Percentiles rank a stretch among this genome's conserved stretches.
Conservation (phyloP, 78 protist species). For the Emiliania huxleyi region DNA sequence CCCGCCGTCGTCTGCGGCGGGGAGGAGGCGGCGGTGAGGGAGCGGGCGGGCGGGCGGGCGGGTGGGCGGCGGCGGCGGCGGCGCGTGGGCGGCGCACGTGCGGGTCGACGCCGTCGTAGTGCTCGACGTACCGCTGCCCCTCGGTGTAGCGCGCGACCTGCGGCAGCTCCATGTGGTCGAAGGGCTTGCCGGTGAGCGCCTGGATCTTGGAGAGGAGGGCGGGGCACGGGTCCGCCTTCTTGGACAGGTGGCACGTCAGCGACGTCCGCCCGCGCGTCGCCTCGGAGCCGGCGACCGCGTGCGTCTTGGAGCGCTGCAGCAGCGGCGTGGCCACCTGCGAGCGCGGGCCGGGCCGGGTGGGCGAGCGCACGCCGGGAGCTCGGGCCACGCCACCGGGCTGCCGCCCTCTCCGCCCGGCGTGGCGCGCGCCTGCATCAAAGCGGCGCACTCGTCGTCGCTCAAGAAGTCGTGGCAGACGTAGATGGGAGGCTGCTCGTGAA, state of each 20-base stretch:
- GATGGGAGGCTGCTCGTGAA: neutral
- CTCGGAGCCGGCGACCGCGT: neutral
- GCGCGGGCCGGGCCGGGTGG: too few relatives aligned
- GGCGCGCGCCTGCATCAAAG: neutral
- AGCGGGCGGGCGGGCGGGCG: too few relatives aligned
- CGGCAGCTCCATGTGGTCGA: constrained; percentile 19
- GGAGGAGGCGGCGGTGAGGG: too few relatives aligned
- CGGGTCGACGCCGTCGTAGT: constrained; percentile 28
- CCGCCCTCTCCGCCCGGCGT: too few relatives aligned
- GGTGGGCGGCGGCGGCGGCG: too few relatives aligned
- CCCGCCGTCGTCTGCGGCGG: neutral
- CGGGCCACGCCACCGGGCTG: too few relatives aligned
- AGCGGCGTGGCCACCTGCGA: neutral
- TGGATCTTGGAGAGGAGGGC: neutral
- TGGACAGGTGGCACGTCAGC: constrained; percentile 5
- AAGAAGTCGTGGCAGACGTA: neutral
- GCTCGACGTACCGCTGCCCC: constrained; percentile 15
- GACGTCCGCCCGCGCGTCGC: neutral
- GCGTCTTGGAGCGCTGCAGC: neutral
- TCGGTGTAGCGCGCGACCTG: constrained; percentile 26
- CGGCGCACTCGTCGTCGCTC: neutral
- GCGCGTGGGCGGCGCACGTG: neutral
- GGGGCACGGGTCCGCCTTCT: neutral
- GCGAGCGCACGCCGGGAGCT: too few relatives aligned
- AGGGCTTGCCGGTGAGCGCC: neutral